Evolutionary conservation across 2,329 filamentous ascomycete genomes (phyloP).

Genomic region (Monosporascus ibericus): DNA sequence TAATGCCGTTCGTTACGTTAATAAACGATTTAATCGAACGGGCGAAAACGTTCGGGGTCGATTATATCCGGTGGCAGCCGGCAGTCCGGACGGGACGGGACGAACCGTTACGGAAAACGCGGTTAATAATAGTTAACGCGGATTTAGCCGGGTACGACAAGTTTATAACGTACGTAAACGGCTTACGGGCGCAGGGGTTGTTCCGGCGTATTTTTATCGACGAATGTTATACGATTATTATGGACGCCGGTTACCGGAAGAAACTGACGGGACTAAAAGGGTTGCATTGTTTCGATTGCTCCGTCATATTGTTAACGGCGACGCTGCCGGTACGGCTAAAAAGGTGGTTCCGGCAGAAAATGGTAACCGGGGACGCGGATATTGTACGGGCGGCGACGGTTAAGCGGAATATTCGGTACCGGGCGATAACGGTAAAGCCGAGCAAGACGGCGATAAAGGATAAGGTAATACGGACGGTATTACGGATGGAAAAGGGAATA

Average conservation of each 20-base stretch:
- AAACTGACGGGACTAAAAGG: accelerated
- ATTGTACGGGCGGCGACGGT: no score
- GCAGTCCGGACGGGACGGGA: neutral
- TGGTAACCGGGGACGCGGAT: no score
- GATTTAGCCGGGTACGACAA: neutral
- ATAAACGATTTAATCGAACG: neutral
- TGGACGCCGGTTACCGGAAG: neutral
- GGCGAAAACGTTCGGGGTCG: neutral
- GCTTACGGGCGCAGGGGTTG: neutral
- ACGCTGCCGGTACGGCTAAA: no score
- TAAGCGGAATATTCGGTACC: no score
- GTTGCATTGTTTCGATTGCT: no score
- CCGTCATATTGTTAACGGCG: no score
- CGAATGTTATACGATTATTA: neutral
- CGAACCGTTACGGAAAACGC: neutral
- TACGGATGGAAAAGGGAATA: no score
- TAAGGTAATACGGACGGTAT: no score
- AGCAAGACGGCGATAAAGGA: no score
- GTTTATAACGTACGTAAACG: neutral
- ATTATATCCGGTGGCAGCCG: neutral
- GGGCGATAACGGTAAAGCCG: no score
- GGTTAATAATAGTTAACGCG: neutral
- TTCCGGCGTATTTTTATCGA: neutral
- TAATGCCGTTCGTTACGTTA: no score
- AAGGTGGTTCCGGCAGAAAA: no score